A percentile compares a stretch with the other conserved stretches of the same genome.
These are phyloP conservation scores for Kernera saxatilis DNA, from an alignment of 345 rosid genomes.

Conservation along the genomic window DNA sequence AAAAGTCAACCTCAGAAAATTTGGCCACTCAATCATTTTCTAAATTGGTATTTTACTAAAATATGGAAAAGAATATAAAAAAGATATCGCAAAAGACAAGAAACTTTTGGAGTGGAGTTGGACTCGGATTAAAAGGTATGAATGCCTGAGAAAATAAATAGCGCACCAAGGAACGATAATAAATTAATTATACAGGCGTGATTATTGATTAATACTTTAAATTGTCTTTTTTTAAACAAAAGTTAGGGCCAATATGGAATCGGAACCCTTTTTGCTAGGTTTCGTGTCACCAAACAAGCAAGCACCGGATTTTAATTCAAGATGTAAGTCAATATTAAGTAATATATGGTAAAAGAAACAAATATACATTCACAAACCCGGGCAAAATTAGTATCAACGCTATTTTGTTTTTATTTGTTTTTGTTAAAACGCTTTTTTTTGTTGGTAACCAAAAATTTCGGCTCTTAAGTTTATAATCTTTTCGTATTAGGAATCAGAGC, in stretches of 20 bases:
- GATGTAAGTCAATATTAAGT: background rate
- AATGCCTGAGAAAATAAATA: conserved; percentile 24
- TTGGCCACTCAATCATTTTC: conserved; percentile 25
- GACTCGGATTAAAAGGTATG: conserved; percentile 32
- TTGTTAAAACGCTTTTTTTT: no score
- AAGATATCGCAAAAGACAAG: conserved; percentile 31
- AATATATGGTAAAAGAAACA: background rate
- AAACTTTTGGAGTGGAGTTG: conserved; percentile 37
- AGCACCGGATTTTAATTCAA: conserved; percentile 2
- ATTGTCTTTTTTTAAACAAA: conserved; percentile 21
- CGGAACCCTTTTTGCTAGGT: conserved; percentile 7
- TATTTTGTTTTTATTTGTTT: no score
- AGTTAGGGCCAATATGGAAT: conserved; percentile 27
- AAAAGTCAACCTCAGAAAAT: conserved; percentile 32
- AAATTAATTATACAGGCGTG: conserved; percentile 29
- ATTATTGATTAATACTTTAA: conserved; percentile 30
- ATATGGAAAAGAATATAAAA: background rate
- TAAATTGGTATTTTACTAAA: conserved; percentile 11
- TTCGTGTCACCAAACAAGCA: conserved; percentile 33
- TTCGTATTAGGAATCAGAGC: no score
- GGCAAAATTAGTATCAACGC: no score
- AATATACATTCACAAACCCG: no score
- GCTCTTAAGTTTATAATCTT: no score
- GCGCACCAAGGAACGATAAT: conserved; percentile 30
- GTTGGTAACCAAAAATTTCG: no score